phyloP scores from a whole-genome alignment of 805 yeast species.

The Zygosaccharomyces siamensis region DNA sequence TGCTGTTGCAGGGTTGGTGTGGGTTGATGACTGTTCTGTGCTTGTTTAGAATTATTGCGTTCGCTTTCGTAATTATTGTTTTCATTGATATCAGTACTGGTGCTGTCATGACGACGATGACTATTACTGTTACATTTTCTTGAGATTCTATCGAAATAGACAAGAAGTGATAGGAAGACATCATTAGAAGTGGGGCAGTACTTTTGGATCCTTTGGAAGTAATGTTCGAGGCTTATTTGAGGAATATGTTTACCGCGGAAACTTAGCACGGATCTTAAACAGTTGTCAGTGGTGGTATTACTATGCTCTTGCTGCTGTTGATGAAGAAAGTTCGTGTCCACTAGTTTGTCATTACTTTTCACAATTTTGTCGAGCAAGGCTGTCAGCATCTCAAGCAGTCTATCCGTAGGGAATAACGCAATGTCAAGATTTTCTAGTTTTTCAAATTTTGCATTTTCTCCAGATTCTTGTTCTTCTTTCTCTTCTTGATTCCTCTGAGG shows the following conservation, averaged over 20 bases:
- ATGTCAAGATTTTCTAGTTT: constrained; percentile 42
- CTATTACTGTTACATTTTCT: constrained; percentile 44
- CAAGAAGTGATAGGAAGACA: constrained; percentile 82
- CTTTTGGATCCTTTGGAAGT: constrained; percentile 82
- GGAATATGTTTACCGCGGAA: constrained; percentile 96
- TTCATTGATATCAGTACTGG: constrained; percentile 7
- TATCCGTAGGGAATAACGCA: constrained; percentile 76
- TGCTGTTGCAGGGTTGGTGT: constrained; percentile 45
- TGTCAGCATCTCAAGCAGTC: constrained; percentile 77
- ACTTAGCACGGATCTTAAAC: constrained; percentile 52
- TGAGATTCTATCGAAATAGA: constrained; percentile 91
- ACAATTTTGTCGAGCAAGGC: constrained; percentile 80
- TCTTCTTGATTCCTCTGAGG: constrained; percentile 1
- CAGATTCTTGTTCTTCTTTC: neutral
- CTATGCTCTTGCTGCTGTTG: constrained; percentile 7
- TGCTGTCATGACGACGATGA: constrained; percentile 15
- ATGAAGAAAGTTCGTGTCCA: constrained; percentile 22
- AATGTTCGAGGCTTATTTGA: constrained; percentile 87
- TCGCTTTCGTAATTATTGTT: constrained; percentile 1
- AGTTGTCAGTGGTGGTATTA: constrained; percentile 3
- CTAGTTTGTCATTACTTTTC: constrained; percentile 81
- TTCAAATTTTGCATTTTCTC: neutral
- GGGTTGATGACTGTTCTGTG: constrained; percentile 14
- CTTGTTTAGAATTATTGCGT: constrained; percentile 10
- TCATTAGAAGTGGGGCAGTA: constrained; percentile 99